phyloP scores from a whole-genome alignment of 2,329 filamentous ascomycete species.

The Coniochaeta sp. region DNA sequence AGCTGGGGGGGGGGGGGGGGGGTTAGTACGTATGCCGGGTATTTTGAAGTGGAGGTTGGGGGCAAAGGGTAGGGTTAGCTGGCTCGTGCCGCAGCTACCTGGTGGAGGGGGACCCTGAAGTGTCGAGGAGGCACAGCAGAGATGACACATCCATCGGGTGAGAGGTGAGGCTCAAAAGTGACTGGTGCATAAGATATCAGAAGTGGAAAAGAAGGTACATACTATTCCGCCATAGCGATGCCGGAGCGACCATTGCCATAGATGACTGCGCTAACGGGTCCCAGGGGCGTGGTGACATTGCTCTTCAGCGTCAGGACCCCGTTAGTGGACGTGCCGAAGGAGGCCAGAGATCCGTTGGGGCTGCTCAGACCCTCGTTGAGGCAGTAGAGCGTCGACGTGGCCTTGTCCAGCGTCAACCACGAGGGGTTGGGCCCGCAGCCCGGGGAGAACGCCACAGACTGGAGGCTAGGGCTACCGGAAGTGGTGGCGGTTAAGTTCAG shows the following conservation, averaged over 20 bases:
- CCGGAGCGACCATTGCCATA: conserved; percentile 34
- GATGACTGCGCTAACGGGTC: conserved; percentile 35
- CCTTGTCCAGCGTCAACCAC: conserved; percentile 52
- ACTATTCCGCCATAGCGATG: conserved; percentile 40
- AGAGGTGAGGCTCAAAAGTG: no score
- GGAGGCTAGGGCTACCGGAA: conserved; percentile 24
- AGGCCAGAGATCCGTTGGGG: conserved; percentile 40
- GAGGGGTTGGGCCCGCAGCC: conserved; percentile 48
- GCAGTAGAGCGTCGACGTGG: conserved; percentile 48
- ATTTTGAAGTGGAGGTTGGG: background rate
- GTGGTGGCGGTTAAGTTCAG: conserved; percentile 20
- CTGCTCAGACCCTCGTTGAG: conserved; percentile 47
- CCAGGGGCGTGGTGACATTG: conserved; percentile 25
- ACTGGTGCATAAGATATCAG: background rate
- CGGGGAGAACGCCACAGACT: conserved; percentile 32
- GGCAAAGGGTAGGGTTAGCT: no score
- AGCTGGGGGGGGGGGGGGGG: conserved; percentile 18
- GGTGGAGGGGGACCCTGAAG: background rate
- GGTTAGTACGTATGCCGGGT: background rate
- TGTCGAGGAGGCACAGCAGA: no score
- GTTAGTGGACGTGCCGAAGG: conserved; percentile 28
- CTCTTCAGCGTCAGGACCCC: conserved; percentile 32
- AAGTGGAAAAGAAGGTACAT: conserved; percentile 16
- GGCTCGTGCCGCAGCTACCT: no score
- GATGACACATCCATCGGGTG: no score